These are phyloP conservation scores for Trifolium pratense DNA, from an alignment of 306 rosid species.

Conservation along the genomic window DNA sequence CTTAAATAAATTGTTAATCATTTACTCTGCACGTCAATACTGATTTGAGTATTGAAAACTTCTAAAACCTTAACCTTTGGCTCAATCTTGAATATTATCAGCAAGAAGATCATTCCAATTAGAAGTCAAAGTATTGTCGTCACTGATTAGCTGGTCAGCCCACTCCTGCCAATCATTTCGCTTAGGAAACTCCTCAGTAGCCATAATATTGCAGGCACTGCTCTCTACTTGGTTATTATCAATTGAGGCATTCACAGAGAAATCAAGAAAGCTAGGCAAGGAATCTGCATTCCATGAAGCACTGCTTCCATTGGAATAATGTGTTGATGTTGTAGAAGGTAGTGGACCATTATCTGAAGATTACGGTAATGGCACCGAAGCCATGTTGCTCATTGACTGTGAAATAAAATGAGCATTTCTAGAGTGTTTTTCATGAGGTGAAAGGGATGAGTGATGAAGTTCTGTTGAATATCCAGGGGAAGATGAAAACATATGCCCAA, in stretches of 20 bases:
- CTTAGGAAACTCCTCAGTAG: constrained; percentile 74
- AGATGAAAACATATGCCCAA: constrained; percentile 88
- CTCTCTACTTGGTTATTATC: constrained; percentile 70
- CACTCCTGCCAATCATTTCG: constrained; percentile 86
- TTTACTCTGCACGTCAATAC: constrained; percentile 42
- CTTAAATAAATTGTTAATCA: constrained; percentile 42
- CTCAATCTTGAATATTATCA: constrained; percentile 74
- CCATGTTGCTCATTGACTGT: constrained; percentile 54
- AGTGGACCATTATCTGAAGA: constrained; percentile 60
- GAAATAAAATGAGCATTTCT: constrained; percentile 63
- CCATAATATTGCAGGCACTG: constrained; percentile 68
- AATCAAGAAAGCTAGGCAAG: constrained; percentile 72
- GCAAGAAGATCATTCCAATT: constrained; percentile 86
- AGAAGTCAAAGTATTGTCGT: constrained; percentile 78
- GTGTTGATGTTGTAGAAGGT: constrained; percentile 58
- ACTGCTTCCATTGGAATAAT: constrained; percentile 61
- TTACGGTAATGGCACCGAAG: constrained; percentile 59
- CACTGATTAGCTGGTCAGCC: constrained; percentile 92
- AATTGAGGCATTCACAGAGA: constrained; percentile 63
- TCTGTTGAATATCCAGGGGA: constrained; percentile 82
- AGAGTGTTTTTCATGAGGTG: constrained; percentile 63
- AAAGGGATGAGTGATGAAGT: constrained; percentile 80
- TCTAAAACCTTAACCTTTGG: constrained; percentile 65
- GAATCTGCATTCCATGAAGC: constrained; percentile 81
- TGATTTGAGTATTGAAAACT: constrained; percentile 29